phyloP scores from a whole-genome alignment of 163 green algal species.

The Coccomyxa subellipsoidea region DNA sequence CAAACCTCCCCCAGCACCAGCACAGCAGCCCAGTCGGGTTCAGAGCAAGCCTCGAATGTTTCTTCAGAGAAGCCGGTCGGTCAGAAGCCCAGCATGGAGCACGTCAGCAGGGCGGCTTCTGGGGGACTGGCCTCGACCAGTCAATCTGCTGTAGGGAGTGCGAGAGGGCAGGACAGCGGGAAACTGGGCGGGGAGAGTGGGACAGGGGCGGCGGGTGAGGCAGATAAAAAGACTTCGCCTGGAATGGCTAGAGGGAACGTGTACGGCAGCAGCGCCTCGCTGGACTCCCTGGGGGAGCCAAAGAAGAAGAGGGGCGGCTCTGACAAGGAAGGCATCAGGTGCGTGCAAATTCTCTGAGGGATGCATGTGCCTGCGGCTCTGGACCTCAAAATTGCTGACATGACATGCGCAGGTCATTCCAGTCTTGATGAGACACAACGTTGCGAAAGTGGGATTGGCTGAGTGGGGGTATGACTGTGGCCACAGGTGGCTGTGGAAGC shows the following conservation, averaged over 20 bases:
- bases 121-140: background rate
- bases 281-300: background rate
- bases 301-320: background rate
- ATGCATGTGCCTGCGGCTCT: background rate
- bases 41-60: background rate
- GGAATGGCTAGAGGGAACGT: background rate
- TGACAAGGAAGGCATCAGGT: background rate
- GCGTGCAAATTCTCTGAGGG: no score
- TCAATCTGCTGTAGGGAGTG: background rate
- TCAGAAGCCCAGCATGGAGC: background rate
- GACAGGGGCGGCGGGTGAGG: background rate
- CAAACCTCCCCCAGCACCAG: no score
- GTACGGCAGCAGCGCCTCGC: background rate
- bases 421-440: no score
- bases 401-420: background rate
- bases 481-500: constrained; percentile 12
- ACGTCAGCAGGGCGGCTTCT: background rate
- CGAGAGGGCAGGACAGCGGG: background rate
- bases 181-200: background rate
- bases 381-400: background rate
- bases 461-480: background rate
- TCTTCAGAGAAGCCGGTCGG: background rate
- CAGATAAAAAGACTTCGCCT: background rate
- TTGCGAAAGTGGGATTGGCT: no score
- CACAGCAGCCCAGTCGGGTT: background rate